A percentile compares a stretch with the other conserved stretches of the same genome.
Evolutionary conservation across 495 filamentous ascomycete genomes (phyloP).

Genomic region (Elaphomyces granulatus): DNA sequence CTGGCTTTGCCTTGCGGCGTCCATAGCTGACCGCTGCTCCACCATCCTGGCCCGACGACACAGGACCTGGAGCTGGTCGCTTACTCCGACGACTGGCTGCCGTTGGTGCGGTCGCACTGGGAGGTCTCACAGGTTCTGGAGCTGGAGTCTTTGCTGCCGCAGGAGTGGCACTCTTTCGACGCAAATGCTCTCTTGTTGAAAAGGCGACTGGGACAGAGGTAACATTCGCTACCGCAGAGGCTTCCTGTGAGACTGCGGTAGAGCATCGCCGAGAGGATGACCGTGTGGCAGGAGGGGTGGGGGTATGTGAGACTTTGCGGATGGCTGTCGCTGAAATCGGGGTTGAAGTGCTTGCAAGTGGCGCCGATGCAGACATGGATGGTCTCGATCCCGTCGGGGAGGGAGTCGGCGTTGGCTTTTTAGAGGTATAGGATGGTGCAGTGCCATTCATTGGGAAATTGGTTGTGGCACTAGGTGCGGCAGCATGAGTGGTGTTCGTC

Average conservation of each 20-base stretch:
- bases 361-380: constrained; percentile 5
- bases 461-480: constrained; percentile 31
- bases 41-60: constrained; percentile 53
- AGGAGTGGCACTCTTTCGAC: constrained; percentile 34
- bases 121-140: constrained; percentile 34
- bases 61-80: constrained; percentile 62
- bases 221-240: constrained; percentile 6
- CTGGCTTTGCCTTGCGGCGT: constrained; percentile 63
- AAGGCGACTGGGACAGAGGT: constrained; percentile 1
- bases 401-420: constrained; percentile 12
- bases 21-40: constrained; percentile 64
- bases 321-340: not conserved
- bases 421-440: not conserved
- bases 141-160: constrained; percentile 38
- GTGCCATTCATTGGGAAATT: constrained; percentile 4
- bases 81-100: constrained; percentile 38
- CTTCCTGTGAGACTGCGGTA: constrained; percentile 24
- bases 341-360: not conserved
- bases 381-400: constrained; percentile 21
- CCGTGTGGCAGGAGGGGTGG: constrained; percentile 25
- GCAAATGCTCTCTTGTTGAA: constrained; percentile 22
- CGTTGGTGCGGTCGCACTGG: constrained; percentile 25
- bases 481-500: constrained; percentile 14
- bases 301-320: constrained; percentile 11
- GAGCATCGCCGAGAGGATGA: constrained; percentile 33